These are phyloP conservation scores for Clonostachys byssicola DNA, from an alignment of 2,329 filamentous ascomycete species.

Conservation along the genomic window DNA sequence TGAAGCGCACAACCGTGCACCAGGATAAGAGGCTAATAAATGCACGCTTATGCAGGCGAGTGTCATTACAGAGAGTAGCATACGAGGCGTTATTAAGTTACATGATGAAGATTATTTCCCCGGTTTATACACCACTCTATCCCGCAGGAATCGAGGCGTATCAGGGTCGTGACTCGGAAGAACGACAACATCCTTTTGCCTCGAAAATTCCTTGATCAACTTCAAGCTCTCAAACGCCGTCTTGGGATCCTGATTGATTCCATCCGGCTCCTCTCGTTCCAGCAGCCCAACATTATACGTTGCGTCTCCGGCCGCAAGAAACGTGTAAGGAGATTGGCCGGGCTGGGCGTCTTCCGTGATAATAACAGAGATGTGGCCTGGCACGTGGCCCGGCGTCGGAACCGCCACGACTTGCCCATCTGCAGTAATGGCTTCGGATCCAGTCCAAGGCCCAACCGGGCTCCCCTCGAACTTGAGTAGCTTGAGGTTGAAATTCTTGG, in stretches of 20 bases:
- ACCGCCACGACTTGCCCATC: constrained; percentile 21
- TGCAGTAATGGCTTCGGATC: constrained; percentile 16
- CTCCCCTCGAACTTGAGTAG: constrained; percentile 15
- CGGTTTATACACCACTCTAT: too few species aligned
- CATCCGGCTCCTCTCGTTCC: constrained; percentile 22
- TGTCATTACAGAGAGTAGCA: too few species aligned
- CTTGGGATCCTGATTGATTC: constrained; percentile 19
- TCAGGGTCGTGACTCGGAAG: constrained; percentile 15
- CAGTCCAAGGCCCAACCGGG: constrained; percentile 18
- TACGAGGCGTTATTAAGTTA: too few species aligned
- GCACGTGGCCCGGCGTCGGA: constrained; percentile 25
- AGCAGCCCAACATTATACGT: constrained; percentile 20
- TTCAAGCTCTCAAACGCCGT: constrained; percentile 18
- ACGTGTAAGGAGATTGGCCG: constrained; percentile 8
- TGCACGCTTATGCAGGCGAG: too few species aligned
- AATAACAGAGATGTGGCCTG: constrained; percentile 22
- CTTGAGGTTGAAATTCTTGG: constrained; percentile 16
- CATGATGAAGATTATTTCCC: too few species aligned
- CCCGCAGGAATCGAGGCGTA: constrained; percentile 3
- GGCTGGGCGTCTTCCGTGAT: constrained; percentile 12
- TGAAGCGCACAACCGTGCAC: too few species aligned
- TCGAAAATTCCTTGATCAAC: constrained; percentile 21
- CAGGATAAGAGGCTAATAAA: too few species aligned
- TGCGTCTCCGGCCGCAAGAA: constrained; percentile 21
- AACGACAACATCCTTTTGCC: constrained; percentile 13